phyloP scores from a whole-genome alignment of 2,329 filamentous ascomycete genomes.

The Colletotrichum higginsianum region DNA sequence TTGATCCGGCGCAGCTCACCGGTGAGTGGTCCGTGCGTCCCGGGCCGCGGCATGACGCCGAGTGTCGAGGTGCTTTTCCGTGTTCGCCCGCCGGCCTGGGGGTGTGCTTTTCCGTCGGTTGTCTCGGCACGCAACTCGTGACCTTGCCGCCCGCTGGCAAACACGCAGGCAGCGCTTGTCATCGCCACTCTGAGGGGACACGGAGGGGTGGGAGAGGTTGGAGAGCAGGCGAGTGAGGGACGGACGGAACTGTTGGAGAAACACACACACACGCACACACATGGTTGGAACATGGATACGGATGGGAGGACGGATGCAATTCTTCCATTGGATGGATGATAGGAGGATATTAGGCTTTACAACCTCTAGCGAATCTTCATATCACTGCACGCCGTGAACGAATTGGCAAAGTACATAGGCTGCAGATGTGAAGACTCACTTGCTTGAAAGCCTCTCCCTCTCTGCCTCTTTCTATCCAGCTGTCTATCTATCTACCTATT shows the following conservation, averaged over 20 bases:
- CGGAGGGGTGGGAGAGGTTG: slow-evolving; percentile 10
- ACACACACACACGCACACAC: not conserved
- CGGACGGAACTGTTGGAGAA: slow-evolving; percentile 30
- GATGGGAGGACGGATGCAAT: not conserved
- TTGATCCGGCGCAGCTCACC: slow-evolving; percentile 4
- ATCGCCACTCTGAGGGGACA: slow-evolving; percentile 10
- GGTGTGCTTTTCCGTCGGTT: slow-evolving; percentile 38
- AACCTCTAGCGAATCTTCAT: not conserved
- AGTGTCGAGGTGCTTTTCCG: slow-evolving; percentile 23
- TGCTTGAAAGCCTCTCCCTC: not conserved
- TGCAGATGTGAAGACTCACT: not conserved
- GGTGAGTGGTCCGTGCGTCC: slow-evolving; percentile 21
- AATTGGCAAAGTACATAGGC: not conserved
- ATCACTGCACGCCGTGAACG: slow-evolving; percentile 1
- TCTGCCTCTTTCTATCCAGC: too few species aligned
- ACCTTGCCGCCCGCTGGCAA: not conserved
- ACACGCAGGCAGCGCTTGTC: not conserved
- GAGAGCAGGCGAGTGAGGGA: slow-evolving; percentile 9
- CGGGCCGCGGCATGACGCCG: not conserved
- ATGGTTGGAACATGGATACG: slow-evolving; percentile 26
- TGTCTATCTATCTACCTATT: too few species aligned
- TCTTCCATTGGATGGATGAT: slow-evolving; percentile 1
- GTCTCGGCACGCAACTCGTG: slow-evolving; percentile 26
- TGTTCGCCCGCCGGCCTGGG: not conserved
- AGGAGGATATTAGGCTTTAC: slow-evolving; percentile 20